Evolutionary conservation across 129 eudicot genomes (phyloP).

Genomic region (Chrysanthemum makinoi): DNA sequence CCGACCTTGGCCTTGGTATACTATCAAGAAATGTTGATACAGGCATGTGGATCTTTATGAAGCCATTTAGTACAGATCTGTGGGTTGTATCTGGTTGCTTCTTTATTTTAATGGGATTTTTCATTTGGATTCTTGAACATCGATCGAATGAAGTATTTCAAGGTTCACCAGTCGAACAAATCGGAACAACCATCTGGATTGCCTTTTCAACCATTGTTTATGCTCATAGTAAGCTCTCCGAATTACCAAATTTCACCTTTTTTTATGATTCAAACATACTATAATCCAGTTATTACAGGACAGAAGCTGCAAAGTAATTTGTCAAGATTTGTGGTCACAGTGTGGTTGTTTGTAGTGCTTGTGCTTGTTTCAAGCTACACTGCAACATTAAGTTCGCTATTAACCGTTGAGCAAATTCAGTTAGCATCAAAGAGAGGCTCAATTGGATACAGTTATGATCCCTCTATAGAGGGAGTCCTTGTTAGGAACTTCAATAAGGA

Average conservation of each 20-base stretch:
- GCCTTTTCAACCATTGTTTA: conserved; percentile 38
- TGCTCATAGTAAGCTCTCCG: conserved; percentile 36
- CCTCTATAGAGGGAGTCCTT: conserved; percentile 1
- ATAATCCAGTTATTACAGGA: conserved; percentile 24
- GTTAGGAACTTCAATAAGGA: conserved; percentile 17
- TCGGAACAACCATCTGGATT: conserved; percentile 41
- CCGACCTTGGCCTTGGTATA: neutral
- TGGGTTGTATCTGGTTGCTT: neutral
- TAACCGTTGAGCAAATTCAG: conserved; percentile 51
- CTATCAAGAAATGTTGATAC: neutral
- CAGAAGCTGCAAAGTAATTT: conserved; percentile 41
- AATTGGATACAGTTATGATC: conserved; percentile 17
- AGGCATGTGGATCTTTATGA: conserved; percentile 1
- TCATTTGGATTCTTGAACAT: neutral
- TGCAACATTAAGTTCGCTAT: conserved; percentile 51
- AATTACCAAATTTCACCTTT: no score
- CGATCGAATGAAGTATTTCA: neutral
- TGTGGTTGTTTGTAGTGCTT: conserved; percentile 52
- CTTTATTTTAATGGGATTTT: neutral
- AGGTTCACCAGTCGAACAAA: conserved; percentile 32
- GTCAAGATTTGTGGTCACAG: conserved; percentile 37
- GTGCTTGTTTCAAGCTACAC: conserved; percentile 56
- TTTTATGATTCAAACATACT: neutral
- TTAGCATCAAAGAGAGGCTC: conserved; percentile 21
- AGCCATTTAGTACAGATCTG: neutral